Percentiles rank a stretch among this genome's conserved stretches.
Evolutionary conservation across 1,139 yeast species (phyloP).

Genomic region (Hansenula sp.): DNA sequence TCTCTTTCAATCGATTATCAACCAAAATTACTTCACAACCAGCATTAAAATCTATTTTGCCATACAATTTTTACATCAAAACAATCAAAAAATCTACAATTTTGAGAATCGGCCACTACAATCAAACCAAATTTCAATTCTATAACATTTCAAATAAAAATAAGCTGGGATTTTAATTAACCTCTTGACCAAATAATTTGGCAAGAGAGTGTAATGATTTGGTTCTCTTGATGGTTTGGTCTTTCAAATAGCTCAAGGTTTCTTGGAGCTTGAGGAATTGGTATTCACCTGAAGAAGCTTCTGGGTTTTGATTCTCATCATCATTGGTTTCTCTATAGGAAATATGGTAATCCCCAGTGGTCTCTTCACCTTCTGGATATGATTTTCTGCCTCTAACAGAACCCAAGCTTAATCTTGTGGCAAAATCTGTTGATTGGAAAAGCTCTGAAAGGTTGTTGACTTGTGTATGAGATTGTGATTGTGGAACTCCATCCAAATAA

Average conservation of each 20-base stretch:
- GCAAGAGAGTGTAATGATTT: neutral
- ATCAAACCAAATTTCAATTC: too few relatives aligned
- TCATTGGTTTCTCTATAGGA: neutral
- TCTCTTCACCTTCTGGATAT: neutral
- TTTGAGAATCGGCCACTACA: too few relatives aligned
- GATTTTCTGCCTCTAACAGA: neutral
- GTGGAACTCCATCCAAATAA: too few relatives aligned
- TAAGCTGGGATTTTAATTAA: neutral
- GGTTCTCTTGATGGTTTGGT: slow-evolving; percentile 1
- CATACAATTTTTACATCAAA: too few relatives aligned
- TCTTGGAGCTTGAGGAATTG: neutral
- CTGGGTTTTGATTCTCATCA: neutral
- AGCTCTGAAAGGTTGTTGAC: neutral
- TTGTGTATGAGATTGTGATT: neutral
- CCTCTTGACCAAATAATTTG: neutral
- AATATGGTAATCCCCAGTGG: neutral
- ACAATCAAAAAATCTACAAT: too few relatives aligned
- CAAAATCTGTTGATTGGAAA: neutral
- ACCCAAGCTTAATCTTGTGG: neutral
- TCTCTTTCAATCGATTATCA: too few relatives aligned
- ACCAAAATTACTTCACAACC: too few relatives aligned
- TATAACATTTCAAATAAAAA: too few relatives aligned
- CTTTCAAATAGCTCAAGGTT: neutral
- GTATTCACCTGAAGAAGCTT: neutral
- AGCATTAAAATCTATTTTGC: too few relatives aligned